Conservation (phyloP, 768 basidiomycete species). For the Pulveroboletus ravenelii region DNA sequence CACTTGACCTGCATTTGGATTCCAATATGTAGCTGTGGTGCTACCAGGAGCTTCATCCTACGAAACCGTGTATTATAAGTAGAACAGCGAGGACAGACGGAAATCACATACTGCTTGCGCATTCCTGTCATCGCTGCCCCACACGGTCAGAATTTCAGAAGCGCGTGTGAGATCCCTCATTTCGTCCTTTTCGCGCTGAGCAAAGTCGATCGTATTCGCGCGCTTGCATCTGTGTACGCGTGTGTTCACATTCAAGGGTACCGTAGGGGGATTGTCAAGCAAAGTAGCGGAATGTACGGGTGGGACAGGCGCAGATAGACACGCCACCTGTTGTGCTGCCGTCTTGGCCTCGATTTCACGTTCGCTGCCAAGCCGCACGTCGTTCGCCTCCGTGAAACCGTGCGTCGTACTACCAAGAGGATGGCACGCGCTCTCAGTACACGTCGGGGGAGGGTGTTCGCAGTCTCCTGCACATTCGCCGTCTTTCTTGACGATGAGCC, state of each 20-base stretch:
- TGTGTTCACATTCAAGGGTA: conserved; percentile 3
- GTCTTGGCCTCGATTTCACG: conserved; percentile 20
- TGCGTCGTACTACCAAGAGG: conserved; percentile 2
- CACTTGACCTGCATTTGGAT: conserved; percentile 59
- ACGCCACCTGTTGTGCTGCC: conserved; percentile 1
- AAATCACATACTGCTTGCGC: conserved; percentile 8
- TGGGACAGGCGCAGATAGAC: not conserved
- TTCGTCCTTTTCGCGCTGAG: conserved; percentile 80
- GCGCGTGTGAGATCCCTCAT: conserved; percentile 85
- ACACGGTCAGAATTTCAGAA: conserved; percentile 64
- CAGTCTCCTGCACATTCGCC: conserved; percentile 22
- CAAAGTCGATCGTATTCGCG: conserved; percentile 73
- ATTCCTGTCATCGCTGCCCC: conserved; percentile 14
- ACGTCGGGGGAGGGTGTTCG: conserved; percentile 2
- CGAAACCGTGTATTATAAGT: conserved; percentile 1
- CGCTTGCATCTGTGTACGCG: conserved; percentile 26
- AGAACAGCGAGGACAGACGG: not conserved
- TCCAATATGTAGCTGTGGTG: conserved; percentile 43
- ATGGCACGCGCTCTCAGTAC: not conserved
- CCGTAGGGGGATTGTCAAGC: not conserved
- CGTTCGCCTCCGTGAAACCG: conserved; percentile 31
- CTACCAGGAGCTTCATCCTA: conserved; percentile 26
- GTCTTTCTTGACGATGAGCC: conserved; percentile 28
- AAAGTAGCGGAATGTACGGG: not conserved
- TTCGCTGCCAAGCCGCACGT: conserved; percentile 23